Base-by-base conservation (phyloP, 768 basidiomycete genomes). In the Psilocybe cubensis region DNA sequence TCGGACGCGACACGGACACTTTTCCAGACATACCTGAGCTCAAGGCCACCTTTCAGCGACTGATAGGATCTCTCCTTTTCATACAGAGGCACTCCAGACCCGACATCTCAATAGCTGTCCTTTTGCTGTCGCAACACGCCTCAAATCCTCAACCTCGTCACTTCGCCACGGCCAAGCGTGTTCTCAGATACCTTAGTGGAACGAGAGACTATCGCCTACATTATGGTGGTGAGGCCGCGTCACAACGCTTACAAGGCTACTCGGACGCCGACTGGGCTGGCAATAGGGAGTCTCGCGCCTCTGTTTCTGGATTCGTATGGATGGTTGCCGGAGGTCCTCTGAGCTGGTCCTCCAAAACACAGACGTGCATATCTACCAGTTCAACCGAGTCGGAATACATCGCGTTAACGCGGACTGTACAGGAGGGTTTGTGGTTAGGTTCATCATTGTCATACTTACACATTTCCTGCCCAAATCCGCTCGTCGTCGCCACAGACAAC, bases 181-280 rank as follows among this genome's bases (percentile, higher is more conserved):
- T 81, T 23, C 68, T 79, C 38, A 63, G 70, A 1, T 83, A 82
- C 60, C 65, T 83, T 7, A 67, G 64, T 40, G 67, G 66, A 1
- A 69, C 43, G n/a, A 52, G 21, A 25, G 23, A 59, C 25, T 23
- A 42, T 23, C 31, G 35, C 9, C 46, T 48, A 6, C 10, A 25
- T 31, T 48, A 27, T 31, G 28, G 46, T 11, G 23, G 46, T 27
- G n/a, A n/a, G 8, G 25, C 17, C 4, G 27, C 35, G 4, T 38
- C n/a, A n/a, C n/a, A 44, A 48, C 25, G 8, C 8, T 24, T 48
- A 4, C 14, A 9, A 5, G 58, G 66, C 0, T 64, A 49, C 52
- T 63, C 60, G 1, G 64, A 67, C 57, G 66, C 63, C 1, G 63
- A 66, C 56, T 59, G 66, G 14, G 58, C 44, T 17, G 54, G 54